Evolutionary conservation across 1,284 basidiomycete species (phyloP), one percentile per base, ranked within the genome.

Genomic region (Volvariella volvacea): DNA sequence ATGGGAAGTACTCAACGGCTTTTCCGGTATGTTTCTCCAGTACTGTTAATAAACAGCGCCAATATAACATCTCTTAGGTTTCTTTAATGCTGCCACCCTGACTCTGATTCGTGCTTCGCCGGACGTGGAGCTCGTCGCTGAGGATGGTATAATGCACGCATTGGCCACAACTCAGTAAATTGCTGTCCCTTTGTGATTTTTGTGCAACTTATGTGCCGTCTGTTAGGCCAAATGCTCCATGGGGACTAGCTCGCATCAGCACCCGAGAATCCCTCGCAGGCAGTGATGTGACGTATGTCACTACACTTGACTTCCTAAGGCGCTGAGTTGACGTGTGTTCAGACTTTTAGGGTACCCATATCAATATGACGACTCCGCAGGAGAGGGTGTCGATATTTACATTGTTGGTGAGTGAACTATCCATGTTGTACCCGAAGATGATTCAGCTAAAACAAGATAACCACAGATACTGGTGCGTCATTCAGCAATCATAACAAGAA

Each of bases 311-410:
- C 25, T 28, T 28, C 12, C 17, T 40, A 4, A 40, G 3, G 22
- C 25, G 25, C 12, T 6, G 25, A 12, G 6, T 16, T 10, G 14
- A 17, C 19, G n/a, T 38, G 4, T 33, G 51, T 30, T 28, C 47
- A 57, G 50, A 40, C 46, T 44, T 48, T 52, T 55, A n/a, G 53
- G 48, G 2, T 61, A 50, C 51, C 55, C 46, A 10, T 67, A 66
- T 47, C 55, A 45, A 14, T 65, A 60, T 41, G 54, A 62, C 39
- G 49, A 48, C 34, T 42, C 51, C 25, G 60, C 61, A 12, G 65
- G 64, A 21, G 30, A 46, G 3, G 65, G 63, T 30, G 64, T 66
- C 39, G 64, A 67, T 50, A 55, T 62, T 39, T 63, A 58, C 42
- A 43, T 64, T 22, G 53, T 68, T 42, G 65, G 65, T 65, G 25